Evolutionary conservation across 441 rosid species (phyloP).

Genomic region (Mallotus japonicus): DNA sequence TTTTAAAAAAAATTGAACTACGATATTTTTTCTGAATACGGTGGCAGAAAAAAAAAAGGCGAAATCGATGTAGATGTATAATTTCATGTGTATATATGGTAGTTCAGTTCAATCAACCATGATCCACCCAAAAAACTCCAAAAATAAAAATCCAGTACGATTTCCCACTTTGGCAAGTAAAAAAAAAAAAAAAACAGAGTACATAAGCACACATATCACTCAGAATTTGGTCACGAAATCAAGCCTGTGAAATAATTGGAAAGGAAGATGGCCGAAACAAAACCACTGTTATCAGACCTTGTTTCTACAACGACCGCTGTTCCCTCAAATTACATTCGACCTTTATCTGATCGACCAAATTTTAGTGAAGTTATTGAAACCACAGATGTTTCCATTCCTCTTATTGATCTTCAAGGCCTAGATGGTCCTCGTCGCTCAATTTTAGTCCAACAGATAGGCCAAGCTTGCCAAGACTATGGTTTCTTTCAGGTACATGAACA

Average conservation of each 20-base stretch:
- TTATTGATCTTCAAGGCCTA: slow-evolving; percentile 52
- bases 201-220: too few relatives aligned
- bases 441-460: slow-evolving; percentile 36
- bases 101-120: too few relatives aligned
- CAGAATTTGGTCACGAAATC: neutral
- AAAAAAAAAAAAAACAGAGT: too few relatives aligned
- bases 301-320: slow-evolving; percentile 30
- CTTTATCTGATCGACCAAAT: slow-evolving; percentile 54
- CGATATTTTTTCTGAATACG: too few relatives aligned
- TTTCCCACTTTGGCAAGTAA: too few relatives aligned
- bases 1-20: too few relatives aligned
- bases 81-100: too few relatives aligned
- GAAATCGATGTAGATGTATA: too few relatives aligned
- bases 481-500: slow-evolving; percentile 49
- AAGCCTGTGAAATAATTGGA: neutral
- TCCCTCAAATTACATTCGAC: slow-evolving; percentile 49
- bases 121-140: too few relatives aligned
- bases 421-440: slow-evolving; percentile 35
- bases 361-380: slow-evolving; percentile 25
- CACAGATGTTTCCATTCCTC: slow-evolving; percentile 45
- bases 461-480: slow-evolving; percentile 49
- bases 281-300: slow-evolving; percentile 46
- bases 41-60: too few relatives aligned
- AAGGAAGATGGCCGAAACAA: slow-evolving; percentile 24
- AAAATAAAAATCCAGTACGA: too few relatives aligned